Base-by-base conservation (phyloP, 352 stramenopile genomes). In the Phytophthora rubi region DNA sequence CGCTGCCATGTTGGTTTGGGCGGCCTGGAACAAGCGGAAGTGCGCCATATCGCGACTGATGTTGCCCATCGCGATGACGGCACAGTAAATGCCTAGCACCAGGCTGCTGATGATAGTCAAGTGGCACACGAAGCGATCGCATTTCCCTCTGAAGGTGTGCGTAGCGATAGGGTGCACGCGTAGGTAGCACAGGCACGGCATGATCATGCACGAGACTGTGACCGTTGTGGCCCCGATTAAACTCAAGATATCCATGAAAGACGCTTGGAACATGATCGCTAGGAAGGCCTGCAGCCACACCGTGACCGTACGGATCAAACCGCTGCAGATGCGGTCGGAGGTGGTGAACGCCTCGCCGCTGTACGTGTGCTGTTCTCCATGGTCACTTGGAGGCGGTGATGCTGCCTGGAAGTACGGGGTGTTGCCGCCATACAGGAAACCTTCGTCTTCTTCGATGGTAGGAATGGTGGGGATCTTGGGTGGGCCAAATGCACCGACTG, bases 111-210 rank as follows among this genome's bases (percentile, higher is more conserved):
- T 42, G 62, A 92, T 85, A 12, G 86, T 87, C 47, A 85, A 12
- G 54, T 88, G 81, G 59, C 80, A 88, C 30, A 91, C 53, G 13
- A 73, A 70, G 18, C 77, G 73, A 52, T 89, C 82, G 58, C 74
- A 89, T 28, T 77, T 71, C 6, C 83, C 79, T 8, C 79, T 54
- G 42, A 86, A 88, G 26, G 68, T 81, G 16, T 81, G 56, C 5
- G 70, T 85, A 0, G 77, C 65, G 47, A 88, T 91, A 15, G 83
- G 80, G 52, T 91, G 80, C 12, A 91, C 71, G 15, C 84, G 80
- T n/a, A 93, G 66, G 62, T 90, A 91, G 72, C 85, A 91, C 33
- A 91, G 60, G 49, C 85, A 91, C 33, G 82, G 85, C 85, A 93
- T 93, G 70, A 91, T 79, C 83, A 91, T 89, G 55, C 83, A 93